Conservation (phyloP, 2,329 filamentous ascomycete genomes). For the Cladobotryum mycophilum region DNA sequence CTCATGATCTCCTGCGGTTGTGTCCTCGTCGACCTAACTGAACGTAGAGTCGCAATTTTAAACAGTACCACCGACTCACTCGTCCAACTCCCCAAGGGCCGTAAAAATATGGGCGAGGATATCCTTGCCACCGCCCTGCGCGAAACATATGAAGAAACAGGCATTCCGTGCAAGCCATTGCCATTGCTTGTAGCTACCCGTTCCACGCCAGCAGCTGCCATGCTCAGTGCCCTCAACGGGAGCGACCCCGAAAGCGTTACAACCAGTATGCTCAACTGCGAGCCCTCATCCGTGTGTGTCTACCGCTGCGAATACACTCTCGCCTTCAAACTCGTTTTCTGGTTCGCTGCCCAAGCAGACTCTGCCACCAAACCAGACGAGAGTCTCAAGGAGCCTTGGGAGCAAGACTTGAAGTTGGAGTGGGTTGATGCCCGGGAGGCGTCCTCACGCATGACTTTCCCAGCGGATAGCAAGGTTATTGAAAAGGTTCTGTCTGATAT, state of each 20-base stretch:
- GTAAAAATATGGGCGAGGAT: constrained; percentile 41
- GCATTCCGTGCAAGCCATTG: constrained; percentile 33
- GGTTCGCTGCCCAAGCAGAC: constrained; percentile 31
- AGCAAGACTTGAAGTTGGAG: constrained; percentile 17
- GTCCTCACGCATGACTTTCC: constrained; percentile 16
- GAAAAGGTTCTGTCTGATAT: constrained; percentile 22
- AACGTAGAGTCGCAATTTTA: constrained; percentile 34
- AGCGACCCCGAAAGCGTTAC: constrained; percentile 20
- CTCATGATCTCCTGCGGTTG: constrained; percentile 42
- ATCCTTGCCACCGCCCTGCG: constrained; percentile 37
- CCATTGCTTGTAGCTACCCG: constrained; percentile 37
- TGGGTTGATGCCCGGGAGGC: constrained; percentile 21
- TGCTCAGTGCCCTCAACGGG: constrained; percentile 1
- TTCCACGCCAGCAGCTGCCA: constrained; percentile 28
- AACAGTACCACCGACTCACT: constrained; percentile 37
- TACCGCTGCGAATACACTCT: constrained; percentile 30
- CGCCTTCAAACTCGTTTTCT: constrained; percentile 35
- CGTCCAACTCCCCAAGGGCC: constrained; percentile 43
- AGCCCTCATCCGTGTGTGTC: constrained; percentile 30
- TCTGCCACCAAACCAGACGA: constrained; percentile 19
- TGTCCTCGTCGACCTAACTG: constrained; percentile 34
- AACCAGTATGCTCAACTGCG: constrained; percentile 25
- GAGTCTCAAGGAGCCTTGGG: constrained; percentile 26
- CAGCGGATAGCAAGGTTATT: constrained; percentile 20
- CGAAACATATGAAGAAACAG: constrained; percentile 44